A percentile compares a stretch with the other conserved stretches of the same genome.
phyloP scores from a whole-genome alignment of 768 basidiomycete genomes.

The Chlorophyllum brunneum region DNA sequence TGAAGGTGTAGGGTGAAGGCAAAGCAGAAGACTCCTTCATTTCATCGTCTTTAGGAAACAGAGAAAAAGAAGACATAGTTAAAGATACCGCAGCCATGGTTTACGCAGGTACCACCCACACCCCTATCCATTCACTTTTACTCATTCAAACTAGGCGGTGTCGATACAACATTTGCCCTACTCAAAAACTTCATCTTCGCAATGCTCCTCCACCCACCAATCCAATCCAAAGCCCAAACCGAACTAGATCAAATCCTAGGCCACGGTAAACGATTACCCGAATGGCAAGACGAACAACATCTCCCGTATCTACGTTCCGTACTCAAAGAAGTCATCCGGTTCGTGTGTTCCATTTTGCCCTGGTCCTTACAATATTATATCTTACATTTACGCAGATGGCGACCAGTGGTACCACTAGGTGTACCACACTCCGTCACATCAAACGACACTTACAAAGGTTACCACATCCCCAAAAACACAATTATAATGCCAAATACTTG shows the following conservation, averaged over 20 bases:
- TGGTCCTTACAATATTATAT: no score
- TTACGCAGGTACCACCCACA: neutral
- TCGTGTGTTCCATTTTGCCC: neutral
- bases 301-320: slow-evolving; percentile 20
- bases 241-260: neutral
- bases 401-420: neutral
- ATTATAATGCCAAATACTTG: slow-evolving; percentile 14
- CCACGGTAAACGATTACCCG: neutral
- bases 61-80: slow-evolving; percentile 14
- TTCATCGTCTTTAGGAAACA: slow-evolving; percentile 10
- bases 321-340: slow-evolving; percentile 19
- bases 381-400: neutral
- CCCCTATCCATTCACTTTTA: neutral
- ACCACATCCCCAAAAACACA: slow-evolving; percentile 12
- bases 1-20: slow-evolving; percentile 12
- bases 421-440: neutral
- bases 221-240: neutral
- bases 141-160: no score
- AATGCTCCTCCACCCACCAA: neutral
- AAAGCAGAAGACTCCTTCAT: slow-evolving; percentile 14
- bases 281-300: slow-evolving; percentile 15
- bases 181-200: slow-evolving; percentile 33
- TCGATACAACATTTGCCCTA: neutral
- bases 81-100: slow-evolving; percentile 17
- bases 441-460: slow-evolving; percentile 10